A percentile compares a stretch with the other conserved stretches of the same genome.
Conservation (phyloP, 495 filamentous ascomycete species). For the Annulohypoxylon stygium region DNA sequence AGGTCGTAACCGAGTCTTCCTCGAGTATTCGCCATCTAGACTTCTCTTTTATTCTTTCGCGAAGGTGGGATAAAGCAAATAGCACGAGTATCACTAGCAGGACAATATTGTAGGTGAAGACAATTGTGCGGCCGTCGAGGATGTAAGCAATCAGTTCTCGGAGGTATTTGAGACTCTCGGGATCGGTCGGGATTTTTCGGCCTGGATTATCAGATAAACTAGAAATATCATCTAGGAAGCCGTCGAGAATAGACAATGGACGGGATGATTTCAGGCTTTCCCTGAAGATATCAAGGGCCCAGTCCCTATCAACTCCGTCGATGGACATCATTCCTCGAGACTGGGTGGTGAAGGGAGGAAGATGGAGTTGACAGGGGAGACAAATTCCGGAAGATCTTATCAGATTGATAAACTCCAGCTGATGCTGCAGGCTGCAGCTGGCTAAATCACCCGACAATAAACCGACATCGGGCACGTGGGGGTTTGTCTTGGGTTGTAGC, state of each 20-base stretch:
- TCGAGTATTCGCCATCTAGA: constrained; percentile 44
- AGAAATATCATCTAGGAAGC: constrained; percentile 22
- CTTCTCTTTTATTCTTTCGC: constrained; percentile 31
- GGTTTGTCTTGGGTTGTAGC: neutral
- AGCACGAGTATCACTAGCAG: constrained; percentile 49
- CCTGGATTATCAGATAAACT: constrained; percentile 13
- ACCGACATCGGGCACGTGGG: constrained; percentile 30
- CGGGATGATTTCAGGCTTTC: constrained; percentile 45
- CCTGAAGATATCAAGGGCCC: constrained; percentile 37
- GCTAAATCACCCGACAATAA: constrained; percentile 5
- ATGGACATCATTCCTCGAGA: constrained; percentile 33
- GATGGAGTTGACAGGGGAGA: constrained; percentile 19
- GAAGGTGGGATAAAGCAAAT: constrained; percentile 50
- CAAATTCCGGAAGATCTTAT: constrained; percentile 45
- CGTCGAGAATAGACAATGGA: constrained; percentile 16
- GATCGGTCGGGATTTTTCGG: constrained; percentile 38
- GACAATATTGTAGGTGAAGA: constrained; percentile 53
- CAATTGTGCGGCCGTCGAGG: constrained; percentile 52
- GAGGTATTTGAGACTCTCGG: constrained; percentile 54
- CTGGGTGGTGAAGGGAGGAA: constrained; percentile 11
- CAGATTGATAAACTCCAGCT: constrained; percentile 48
- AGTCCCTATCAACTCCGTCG: constrained; percentile 27
- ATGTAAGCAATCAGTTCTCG: constrained; percentile 50
- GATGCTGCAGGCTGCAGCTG: neutral
- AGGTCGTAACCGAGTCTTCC: constrained; percentile 9